These are phyloP conservation scores for Saccharomyces hybrid DNA, from an alignment of 1,139 yeast genomes.

Conservation along the genomic window DNA sequence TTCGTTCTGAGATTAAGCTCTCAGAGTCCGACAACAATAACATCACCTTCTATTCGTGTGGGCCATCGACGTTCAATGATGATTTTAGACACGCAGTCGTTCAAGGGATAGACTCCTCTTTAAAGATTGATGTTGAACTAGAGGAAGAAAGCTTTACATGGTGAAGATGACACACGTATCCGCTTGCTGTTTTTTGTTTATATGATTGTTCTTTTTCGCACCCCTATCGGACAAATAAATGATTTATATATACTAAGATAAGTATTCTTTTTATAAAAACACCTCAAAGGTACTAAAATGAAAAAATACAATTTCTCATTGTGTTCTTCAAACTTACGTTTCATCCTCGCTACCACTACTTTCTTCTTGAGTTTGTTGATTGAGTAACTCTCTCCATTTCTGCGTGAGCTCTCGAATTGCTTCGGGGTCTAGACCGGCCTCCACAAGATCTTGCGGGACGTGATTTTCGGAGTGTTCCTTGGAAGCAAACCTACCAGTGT, in stretches of 20 bases:
- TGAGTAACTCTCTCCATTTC: conserved; percentile 45
- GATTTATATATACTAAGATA: not conserved
- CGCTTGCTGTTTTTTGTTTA: not conserved
- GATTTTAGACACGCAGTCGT: conserved; percentile 33
- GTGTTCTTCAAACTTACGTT: not conserved
- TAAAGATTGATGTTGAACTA: conserved; percentile 34
- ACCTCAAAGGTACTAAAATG: not conserved
- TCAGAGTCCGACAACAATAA: conserved; percentile 10
- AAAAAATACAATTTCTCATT: not conserved
- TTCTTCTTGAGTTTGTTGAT: conserved; percentile 28
- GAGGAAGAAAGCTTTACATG: conserved; percentile 40
- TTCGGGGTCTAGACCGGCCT: conserved; percentile 62
- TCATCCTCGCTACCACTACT: conserved; percentile 10
- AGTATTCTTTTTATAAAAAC: not conserved
- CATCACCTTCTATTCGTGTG: conserved; percentile 37
- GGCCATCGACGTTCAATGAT: conserved; percentile 38
- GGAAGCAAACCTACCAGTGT: conserved; percentile 64
- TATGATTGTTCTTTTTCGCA: not conserved
- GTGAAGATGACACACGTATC: conserved; percentile 17
- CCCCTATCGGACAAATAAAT: not conserved
- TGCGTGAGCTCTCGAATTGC: conserved; percentile 58
- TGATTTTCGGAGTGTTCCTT: conserved; percentile 84
- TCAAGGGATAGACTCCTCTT: conserved; percentile 20
- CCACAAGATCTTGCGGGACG: conserved; percentile 85
- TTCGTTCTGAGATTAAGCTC: conserved; percentile 33